Percentiles rank a stretch among this genome's conserved stretches.
Conservation (phyloP, 768 basidiomycete species). For the Dioszegia crocea region DNA sequence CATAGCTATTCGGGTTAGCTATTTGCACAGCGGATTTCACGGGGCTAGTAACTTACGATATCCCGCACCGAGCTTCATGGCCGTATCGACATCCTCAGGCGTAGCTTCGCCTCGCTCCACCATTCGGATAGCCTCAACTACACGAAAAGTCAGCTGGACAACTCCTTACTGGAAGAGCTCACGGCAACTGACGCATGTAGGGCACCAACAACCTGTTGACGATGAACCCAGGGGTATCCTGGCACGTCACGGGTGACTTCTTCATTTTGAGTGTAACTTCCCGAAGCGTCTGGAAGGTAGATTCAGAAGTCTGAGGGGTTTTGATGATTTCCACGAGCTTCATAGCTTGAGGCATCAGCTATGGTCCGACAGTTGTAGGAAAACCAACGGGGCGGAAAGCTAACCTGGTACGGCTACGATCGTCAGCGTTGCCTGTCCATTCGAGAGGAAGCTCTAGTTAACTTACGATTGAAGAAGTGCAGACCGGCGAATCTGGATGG, state of each 20-base stretch:
- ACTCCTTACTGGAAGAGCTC: background rate
- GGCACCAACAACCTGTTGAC: conserved; percentile 53
- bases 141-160: background rate
- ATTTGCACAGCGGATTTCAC: background rate
- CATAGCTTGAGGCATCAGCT: conserved; percentile 43
- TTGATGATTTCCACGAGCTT: conserved; percentile 53
- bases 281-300: conserved; percentile 47
- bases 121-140: conserved; percentile 53
- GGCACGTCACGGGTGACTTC: conserved; percentile 52
- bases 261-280: conserved; percentile 50
- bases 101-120: conserved; percentile 53
- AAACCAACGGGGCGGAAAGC: background rate
- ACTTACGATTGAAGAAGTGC: conserved; percentile 53
- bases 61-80: conserved; percentile 54
- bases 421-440: no score
- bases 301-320: conserved; percentile 47
- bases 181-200: conserved; percentile 49
- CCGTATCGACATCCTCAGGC: conserved; percentile 51
- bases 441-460: background rate
- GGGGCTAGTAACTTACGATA: conserved; percentile 38
- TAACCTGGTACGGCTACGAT: conserved; percentile 26
- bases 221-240: conserved; percentile 55
- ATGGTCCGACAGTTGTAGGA: background rate
- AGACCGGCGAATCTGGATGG: conserved; percentile 50
- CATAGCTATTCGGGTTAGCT: conserved; percentile 43